phyloP scores from a whole-genome alignment of 441 rosid genomes.

The Biscutella laevigata region DNA sequence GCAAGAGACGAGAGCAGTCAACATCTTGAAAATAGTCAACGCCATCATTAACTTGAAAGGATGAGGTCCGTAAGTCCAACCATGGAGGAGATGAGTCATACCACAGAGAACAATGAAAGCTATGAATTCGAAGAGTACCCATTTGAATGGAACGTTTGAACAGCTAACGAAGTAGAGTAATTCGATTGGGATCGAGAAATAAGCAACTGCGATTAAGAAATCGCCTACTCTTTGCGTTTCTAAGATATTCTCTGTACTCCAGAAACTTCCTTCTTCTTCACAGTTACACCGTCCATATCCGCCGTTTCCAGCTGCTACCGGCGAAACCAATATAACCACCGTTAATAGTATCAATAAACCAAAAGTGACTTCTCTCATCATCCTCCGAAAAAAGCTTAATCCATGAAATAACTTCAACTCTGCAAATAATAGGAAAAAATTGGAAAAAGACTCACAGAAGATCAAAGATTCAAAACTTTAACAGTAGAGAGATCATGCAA shows the following conservation, averaged over 20 bases:
- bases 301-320: slow-evolving; percentile 35
- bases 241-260: slow-evolving; percentile 73
- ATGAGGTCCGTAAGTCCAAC: slow-evolving; percentile 82
- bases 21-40: slow-evolving; percentile 81
- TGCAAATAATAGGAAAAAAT: too few species aligned
- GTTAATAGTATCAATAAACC: slow-evolving; percentile 39
- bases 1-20: slow-evolving; percentile 89
- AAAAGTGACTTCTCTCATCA: slow-evolving; percentile 42
- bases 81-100: slow-evolving; percentile 89
- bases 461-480: not conserved
- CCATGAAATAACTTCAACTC: not conserved
- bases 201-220: slow-evolving; percentile 93
- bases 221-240: slow-evolving; percentile 78
- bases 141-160: slow-evolving; percentile 88
- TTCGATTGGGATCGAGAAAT: slow-evolving; percentile 90
- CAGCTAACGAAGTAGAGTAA: slow-evolving; percentile 93
- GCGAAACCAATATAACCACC: slow-evolving; percentile 29
- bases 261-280: slow-evolving; percentile 74
- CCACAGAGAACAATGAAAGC: slow-evolving; percentile 97
- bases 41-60: slow-evolving; percentile 77
- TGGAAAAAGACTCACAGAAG: too few species aligned
- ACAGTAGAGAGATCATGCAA: slow-evolving; percentile 12
- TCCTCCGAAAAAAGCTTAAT: slow-evolving; percentile 19
- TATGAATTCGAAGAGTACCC: slow-evolving; percentile 88
- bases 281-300: slow-evolving; percentile 66